Conservation (phyloP, 805 yeast species). For the Metschnikowia colocasiae region DNA sequence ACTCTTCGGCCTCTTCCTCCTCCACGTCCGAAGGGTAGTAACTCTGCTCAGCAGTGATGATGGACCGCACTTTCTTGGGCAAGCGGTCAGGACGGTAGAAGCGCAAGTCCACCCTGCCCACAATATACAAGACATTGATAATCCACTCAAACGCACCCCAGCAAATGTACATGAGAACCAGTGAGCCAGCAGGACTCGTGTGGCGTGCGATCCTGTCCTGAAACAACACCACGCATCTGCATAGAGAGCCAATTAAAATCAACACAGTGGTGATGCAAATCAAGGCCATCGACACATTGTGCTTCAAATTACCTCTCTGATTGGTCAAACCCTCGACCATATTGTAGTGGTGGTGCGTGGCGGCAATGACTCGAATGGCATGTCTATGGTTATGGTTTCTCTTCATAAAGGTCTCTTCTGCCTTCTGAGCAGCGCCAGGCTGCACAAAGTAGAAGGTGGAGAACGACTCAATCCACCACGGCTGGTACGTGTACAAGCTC, state of each 20-base stretch:
- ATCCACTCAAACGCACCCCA: slow-evolving; percentile 68
- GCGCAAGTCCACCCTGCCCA: slow-evolving; percentile 69
- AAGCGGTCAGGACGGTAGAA: slow-evolving; percentile 73
- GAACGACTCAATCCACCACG: slow-evolving; percentile 76
- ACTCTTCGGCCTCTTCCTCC: slow-evolving; percentile 18
- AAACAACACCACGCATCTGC: slow-evolving; percentile 49
- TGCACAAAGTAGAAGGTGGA: slow-evolving; percentile 55
- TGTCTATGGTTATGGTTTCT: slow-evolving; percentile 46
- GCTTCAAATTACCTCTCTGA: slow-evolving; percentile 42
- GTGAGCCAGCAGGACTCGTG: slow-evolving; percentile 25
- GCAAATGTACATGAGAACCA: slow-evolving; percentile 60
- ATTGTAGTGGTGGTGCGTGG: slow-evolving; percentile 44
- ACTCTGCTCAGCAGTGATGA: slow-evolving; percentile 42
- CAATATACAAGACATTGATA: slow-evolving; percentile 52
- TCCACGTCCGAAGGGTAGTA: slow-evolving; percentile 30
- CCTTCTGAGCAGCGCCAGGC: slow-evolving; percentile 47
- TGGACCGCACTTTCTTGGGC: slow-evolving; percentile 36
- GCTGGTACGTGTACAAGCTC: slow-evolving; percentile 57
- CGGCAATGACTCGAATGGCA: slow-evolving; percentile 59
- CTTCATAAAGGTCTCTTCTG: slow-evolving; percentile 44
- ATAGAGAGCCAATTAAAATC: slow-evolving; percentile 48
- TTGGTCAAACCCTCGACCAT: slow-evolving; percentile 39
- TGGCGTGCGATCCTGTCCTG: slow-evolving; percentile 23
- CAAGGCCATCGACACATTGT: slow-evolving; percentile 48
- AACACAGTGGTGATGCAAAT: slow-evolving; percentile 45